Conservation (phyloP, 169 alveolate species). For the Plasmodium berghei region DNA sequence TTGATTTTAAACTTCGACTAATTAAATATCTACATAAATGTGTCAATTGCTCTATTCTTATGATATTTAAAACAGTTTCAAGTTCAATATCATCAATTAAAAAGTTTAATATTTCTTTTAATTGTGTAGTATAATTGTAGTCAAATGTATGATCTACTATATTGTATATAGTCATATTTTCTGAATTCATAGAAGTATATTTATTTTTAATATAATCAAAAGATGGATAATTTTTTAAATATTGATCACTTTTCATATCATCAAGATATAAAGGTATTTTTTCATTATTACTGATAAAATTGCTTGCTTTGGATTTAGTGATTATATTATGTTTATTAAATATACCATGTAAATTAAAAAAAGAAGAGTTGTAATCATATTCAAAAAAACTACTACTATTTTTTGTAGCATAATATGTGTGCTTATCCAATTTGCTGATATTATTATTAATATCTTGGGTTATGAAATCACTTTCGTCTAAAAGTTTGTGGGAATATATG, state of each 20-base stretch:
- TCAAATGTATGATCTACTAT: conserved; percentile 60
- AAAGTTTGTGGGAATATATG: conserved; percentile 34
- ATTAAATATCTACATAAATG: conserved; percentile 76
- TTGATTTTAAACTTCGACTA: conserved; percentile 79
- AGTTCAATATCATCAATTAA: conserved; percentile 75
- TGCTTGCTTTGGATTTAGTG: conserved; percentile 4
- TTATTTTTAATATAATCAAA: conserved; percentile 29
- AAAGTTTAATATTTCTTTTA: conserved; percentile 74
- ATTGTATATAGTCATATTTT: conserved; percentile 9
- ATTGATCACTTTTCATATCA: conserved; percentile 23
- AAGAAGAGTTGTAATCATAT: conserved; percentile 50
- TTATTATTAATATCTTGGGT: conserved; percentile 10
- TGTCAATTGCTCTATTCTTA: conserved; percentile 81
- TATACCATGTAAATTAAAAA: conserved; percentile 27
- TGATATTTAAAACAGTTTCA: conserved; percentile 70
- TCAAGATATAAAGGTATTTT: conserved; percentile 15
- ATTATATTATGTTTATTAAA: conserved; percentile 15
- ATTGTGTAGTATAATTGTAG: conserved; percentile 33
- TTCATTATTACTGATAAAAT: conserved; percentile 27
- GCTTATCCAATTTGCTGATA: conserved; percentile 26
- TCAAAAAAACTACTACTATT: conserved; percentile 39
- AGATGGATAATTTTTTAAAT: conserved; percentile 18
- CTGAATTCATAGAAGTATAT: conserved; percentile 7
- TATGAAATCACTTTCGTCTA: conserved; percentile 55
- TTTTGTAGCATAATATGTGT: conserved; percentile 16